A percentile compares a stretch with the other conserved stretches of the same genome.
Conservation (phyloP, 345 rosid genomes). For the Combretum micranthum region DNA sequence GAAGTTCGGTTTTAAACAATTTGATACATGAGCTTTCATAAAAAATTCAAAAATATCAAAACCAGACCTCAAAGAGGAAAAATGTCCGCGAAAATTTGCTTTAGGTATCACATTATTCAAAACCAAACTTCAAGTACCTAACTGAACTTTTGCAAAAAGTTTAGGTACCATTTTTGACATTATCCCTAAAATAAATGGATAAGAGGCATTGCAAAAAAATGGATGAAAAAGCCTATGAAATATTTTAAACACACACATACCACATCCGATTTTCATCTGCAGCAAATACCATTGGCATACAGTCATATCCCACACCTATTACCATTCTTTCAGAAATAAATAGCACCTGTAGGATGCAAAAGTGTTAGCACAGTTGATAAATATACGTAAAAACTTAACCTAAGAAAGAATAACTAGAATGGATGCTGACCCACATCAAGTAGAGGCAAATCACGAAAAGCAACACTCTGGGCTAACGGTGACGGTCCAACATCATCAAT, state of each 20-base stretch:
- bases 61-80: too few species aligned
- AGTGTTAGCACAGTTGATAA: slow-evolving; percentile 15
- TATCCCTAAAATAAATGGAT: too few species aligned
- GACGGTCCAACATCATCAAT: slow-evolving; percentile 98
- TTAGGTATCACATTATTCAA: too few species aligned
- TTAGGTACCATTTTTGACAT: too few species aligned
- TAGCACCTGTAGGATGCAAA: slow-evolving; percentile 44
- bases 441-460: slow-evolving; percentile 91
- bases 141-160: too few species aligned
- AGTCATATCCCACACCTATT: slow-evolving; percentile 89
- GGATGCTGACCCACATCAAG: slow-evolving; percentile 99
- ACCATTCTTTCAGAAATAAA: slow-evolving; percentile 92
- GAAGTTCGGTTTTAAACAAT: too few species aligned
- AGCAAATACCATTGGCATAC: slow-evolving; percentile 92
- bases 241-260: slow-evolving; percentile 28
- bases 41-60: too few species aligned
- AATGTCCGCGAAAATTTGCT: too few species aligned
- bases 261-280: slow-evolving; percentile 97
- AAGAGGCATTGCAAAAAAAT: too few species aligned
- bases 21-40: too few species aligned
- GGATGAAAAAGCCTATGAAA: background rate
- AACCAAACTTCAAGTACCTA: too few species aligned
- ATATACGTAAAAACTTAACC: slow-evolving; percentile 15
- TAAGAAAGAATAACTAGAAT: slow-evolving; percentile 34
- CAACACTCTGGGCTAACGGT: slow-evolving; percentile 89